Base-by-base conservation (phyloP, 148 eudicot species). In the Bassia scoparia region DNA sequence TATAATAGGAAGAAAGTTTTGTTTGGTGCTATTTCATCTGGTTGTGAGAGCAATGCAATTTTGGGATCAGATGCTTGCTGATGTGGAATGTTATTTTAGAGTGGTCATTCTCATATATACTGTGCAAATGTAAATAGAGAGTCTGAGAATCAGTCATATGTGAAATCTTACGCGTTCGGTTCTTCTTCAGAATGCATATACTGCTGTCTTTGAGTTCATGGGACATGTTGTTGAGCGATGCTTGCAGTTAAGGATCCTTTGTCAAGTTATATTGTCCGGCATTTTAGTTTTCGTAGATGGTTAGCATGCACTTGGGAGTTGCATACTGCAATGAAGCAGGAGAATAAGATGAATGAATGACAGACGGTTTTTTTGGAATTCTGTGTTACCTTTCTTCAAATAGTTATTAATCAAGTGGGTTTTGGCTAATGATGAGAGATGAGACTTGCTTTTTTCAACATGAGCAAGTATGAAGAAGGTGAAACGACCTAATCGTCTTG, bases 271-370 rank as follows among this genome's bases (percentile, higher is more conserved):
- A 26, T 76, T 90, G 77, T 94, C 99, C 78, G 97, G 94, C 33
- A 74, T 92, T 62, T 73, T 92, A 84, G 88, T 92, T 38, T 96
- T 96, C 71, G 86, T 90, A 49, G 99, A 75, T 96, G 99, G 99
- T 79, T 96, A 73, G 99, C 99, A 67, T 88, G 87, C 80, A 76
- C 74, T 87, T 85, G 74, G 94, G 89, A 81, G 72, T 87, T 70
- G 91, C 87, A 16, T 63, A 80, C 75, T 83, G 83, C 74, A 83
- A 77, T 59, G 96, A 92, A 74, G 67, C 74, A 24, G 92, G 88
- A 67, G 99, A 92, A 72, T n/a, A n/a, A 87, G 82, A 60, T 84
- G 87, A 82, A 86, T 81, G 53, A 75, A 54, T 48, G 88, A 85
- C 61, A 90, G 97, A 77, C 78, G 84, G 49, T 78, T 83, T 65